Evolutionary conservation across 257 asterid genomes (phyloP).

Genomic region (Penstemon davidsonii): DNA sequence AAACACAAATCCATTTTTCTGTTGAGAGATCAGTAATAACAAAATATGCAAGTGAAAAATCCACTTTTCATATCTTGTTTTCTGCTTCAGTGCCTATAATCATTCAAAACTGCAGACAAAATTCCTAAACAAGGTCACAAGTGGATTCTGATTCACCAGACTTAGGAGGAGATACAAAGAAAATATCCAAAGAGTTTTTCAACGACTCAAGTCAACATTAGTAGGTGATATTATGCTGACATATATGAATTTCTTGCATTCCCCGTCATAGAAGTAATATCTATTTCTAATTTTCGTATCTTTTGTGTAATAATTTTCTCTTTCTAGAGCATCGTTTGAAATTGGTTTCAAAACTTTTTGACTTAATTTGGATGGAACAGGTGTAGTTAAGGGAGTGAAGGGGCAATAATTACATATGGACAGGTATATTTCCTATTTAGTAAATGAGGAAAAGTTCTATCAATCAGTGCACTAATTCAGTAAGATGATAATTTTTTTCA

Average conservation of each 20-base stretch:
- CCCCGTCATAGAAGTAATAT: slow-evolving; percentile 57
- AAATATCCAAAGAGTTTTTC: no score
- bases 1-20: not conserved
- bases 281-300: no score
- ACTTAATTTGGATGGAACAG: slow-evolving; percentile 34
- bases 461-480: not conserved
- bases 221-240: slow-evolving; percentile 25
- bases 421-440: slow-evolving; percentile 54
- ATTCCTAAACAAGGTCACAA: no score
- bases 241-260: slow-evolving; percentile 66
- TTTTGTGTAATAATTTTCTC: not conserved
- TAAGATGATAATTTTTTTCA: not conserved
- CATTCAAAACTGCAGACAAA: no score
- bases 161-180: no score
- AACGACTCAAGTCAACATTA: no score
- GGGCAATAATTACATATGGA: slow-evolving; percentile 76
- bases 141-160: no score
- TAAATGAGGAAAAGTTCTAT: not conserved
- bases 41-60: no score
- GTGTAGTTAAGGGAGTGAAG: slow-evolving; percentile 67
- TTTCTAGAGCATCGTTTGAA: slow-evolving; percentile 10
- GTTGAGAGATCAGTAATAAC: not conserved
- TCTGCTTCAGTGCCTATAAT: no score
- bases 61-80: no score
- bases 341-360: not conserved